phyloP scores from a whole-genome alignment of 208 protist species.

The Willaertia magna region DNA sequence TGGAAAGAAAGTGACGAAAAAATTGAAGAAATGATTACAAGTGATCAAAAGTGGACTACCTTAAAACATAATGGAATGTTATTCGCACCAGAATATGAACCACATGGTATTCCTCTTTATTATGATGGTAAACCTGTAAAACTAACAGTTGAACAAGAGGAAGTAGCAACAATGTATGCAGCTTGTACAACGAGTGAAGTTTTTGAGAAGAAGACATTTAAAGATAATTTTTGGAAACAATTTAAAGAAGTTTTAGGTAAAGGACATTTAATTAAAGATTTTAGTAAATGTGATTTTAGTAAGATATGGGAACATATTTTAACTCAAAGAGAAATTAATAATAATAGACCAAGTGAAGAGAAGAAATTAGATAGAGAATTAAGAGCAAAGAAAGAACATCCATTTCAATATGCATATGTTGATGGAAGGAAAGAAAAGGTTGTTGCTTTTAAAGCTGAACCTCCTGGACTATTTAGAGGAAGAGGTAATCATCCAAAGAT shows the following conservation, averaged over 20 bases:
- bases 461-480: constrained; percentile 94
- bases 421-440: constrained; percentile 85
- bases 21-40: constrained; percentile 9
- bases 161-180: constrained; percentile 96
- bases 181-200: constrained; percentile 80
- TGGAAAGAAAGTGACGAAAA: constrained; percentile 10
- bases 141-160: constrained; percentile 85
- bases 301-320: constrained; percentile 78
- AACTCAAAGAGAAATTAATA: constrained; percentile 64
- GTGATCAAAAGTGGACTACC: constrained; percentile 68
- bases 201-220: constrained; percentile 80
- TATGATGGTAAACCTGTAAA: constrained; percentile 80
- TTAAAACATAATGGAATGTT: constrained; percentile 89
- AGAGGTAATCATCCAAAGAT: constrained; percentile 90
- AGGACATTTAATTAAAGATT: constrained; percentile 66
- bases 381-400: constrained; percentile 61
- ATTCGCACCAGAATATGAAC: constrained; percentile 87
- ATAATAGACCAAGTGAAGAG: constrained; percentile 71
- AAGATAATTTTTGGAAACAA: constrained; percentile 91
- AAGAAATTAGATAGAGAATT: constrained; percentile 68
- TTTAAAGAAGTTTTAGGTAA: constrained; percentile 64
- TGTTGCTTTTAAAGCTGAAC: constrained; percentile 93
- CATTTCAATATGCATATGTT: constrained; percentile 72
- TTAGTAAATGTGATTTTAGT: constrained; percentile 91
- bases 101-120: constrained; percentile 81